Percentiles rank a stretch among this genome's conserved stretches.
Conservation (phyloP, 768 basidiomycete species). For the Boletus pseudo-olivaceus region DNA sequence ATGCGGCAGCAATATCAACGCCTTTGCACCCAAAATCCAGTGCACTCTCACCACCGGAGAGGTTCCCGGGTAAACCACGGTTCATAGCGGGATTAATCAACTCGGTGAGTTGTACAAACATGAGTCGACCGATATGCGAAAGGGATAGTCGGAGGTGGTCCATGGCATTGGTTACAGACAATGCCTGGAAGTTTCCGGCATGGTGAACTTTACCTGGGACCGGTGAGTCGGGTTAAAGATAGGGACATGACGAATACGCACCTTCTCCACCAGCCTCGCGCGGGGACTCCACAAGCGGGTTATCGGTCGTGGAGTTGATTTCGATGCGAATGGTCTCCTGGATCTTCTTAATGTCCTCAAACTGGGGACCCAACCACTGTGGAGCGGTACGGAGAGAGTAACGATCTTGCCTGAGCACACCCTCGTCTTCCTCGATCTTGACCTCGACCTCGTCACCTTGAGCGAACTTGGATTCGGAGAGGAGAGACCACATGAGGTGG, state of each 20-base stretch:
- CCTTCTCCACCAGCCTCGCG: slow-evolving; percentile 44
- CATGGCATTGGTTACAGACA: slow-evolving; percentile 83
- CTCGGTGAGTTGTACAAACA: slow-evolving; percentile 61
- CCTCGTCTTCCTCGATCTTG: slow-evolving; percentile 67
- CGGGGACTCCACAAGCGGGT: slow-evolving; percentile 81
- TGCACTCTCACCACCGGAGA: slow-evolving; percentile 77
- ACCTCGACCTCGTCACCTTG: slow-evolving; percentile 70
- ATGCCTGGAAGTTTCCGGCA: slow-evolving; percentile 89
- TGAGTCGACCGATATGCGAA: slow-evolving; percentile 66
- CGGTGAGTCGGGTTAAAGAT: not conserved
- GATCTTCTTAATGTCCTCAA: slow-evolving; percentile 73
- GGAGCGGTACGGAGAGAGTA: slow-evolving; percentile 64
- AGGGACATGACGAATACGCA: not conserved
- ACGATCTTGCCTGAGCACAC: slow-evolving; percentile 76
- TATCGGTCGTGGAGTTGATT: slow-evolving; percentile 88
- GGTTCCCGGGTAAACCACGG: slow-evolving; percentile 76
- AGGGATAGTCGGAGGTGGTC: slow-evolving; percentile 77
- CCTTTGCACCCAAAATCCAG: slow-evolving; percentile 83
- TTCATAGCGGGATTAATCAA: slow-evolving; percentile 59
- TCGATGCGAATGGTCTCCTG: slow-evolving; percentile 64
- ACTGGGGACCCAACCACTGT: slow-evolving; percentile 83
- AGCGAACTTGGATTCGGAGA: slow-evolving; percentile 68
- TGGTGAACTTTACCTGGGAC: slow-evolving; percentile 56
- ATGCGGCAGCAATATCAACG: slow-evolving; percentile 78
- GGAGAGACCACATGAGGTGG: slow-evolving; percentile 60